Evolutionary conservation across 257 asterid species (phyloP), one percentile per base, ranked within the genome.

Genomic region (Mentha longifolia): DNA sequence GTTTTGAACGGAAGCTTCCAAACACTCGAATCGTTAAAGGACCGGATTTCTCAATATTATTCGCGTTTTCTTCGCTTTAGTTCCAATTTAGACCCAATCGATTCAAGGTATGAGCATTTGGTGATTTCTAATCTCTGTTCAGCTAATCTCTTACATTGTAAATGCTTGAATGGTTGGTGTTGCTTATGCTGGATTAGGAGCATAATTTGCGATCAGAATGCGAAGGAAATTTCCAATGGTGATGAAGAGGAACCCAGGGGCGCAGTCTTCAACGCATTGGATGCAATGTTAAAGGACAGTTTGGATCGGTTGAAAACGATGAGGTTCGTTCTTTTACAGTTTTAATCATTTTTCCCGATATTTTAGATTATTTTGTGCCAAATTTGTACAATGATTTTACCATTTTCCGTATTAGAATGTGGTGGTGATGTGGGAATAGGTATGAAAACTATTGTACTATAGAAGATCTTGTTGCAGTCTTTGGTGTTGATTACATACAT

Each of bases 301-400:
- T 84, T 93, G 87, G 92, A 91, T 81, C 92, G 96, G 28, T 82
- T 93, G 61, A 91, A 83, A 73, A 71, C 72, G 0, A 89, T 86
- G 96, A 87, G 97, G 97, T 88, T 73, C 57, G 85, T 68, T 64
- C 54, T 77, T 42, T 35, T 69, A 16, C 28, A 35, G 39, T 58
- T 22, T 7, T 33, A 28, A 49, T 57, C 50, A 57, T 3, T 66
- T 8, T 81, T 60, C 43, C 47, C 6, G 20, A 59, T 43, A 9
- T 5, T 12, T 67, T 52, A 31, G 19, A 25, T 17, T 60, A 43
- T 35, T 57, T 17, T 33, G 22, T 22, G 10, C 46, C 11, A 16
- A 47, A 15, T 65, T 25, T 65, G 55, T 43, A 1, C 16, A 43
- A 22, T 45, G 41, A 22, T 63, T 28, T 0, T 42, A 22, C 39